Evolutionary conservation across 73 alveolate genomes (phyloP).

Genomic region (Breviolum minutum): DNA sequence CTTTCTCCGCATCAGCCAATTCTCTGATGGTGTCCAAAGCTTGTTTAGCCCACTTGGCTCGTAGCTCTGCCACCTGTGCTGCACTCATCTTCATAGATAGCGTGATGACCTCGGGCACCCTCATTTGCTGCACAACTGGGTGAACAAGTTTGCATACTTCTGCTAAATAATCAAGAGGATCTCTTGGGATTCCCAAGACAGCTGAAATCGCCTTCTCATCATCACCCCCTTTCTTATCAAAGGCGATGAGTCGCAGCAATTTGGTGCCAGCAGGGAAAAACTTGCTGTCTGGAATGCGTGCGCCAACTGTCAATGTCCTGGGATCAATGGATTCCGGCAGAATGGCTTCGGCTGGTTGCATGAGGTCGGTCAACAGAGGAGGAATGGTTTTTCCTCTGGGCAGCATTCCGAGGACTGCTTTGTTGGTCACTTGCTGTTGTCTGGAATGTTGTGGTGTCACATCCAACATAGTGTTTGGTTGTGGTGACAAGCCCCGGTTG

Average conservation of each 20-base stretch:
- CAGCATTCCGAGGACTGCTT: not conserved
- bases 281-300: not conserved
- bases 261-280: not conserved
- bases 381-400: not conserved
- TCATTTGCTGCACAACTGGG: not conserved
- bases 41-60: not conserved
- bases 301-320: too few species aligned
- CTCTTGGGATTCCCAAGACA: not conserved
- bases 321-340: not conserved
- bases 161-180: not conserved
- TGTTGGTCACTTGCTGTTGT: not conserved
- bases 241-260: not conserved
- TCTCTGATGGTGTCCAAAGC: too few species aligned
- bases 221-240: not conserved
- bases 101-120: not conserved
- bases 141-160: not conserved
- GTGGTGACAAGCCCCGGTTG: not conserved
- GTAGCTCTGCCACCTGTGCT: too few species aligned
- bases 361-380: not conserved
- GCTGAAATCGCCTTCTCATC: too few species aligned
- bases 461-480: not conserved
- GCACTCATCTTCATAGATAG: not conserved
- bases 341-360: not conserved
- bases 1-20: not conserved
- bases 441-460: not conserved